phyloP scores from a whole-genome alignment of 768 basidiomycete genomes.

The Boletus bicolor region DNA sequence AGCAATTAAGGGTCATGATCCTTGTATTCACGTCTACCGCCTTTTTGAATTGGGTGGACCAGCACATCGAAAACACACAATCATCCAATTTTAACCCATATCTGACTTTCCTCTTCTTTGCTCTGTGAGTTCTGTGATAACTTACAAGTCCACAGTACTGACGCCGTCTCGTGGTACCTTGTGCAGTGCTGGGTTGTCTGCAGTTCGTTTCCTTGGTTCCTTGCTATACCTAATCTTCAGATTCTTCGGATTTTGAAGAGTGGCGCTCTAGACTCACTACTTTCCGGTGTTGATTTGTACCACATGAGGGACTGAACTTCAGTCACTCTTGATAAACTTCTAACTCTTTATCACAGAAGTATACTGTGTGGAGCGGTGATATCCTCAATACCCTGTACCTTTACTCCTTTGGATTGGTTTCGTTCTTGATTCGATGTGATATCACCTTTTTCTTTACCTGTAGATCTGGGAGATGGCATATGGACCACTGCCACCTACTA shows the following conservation, averaged over 20 bases:
- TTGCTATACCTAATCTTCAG: constrained; percentile 75
- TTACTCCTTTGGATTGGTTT: background rate
- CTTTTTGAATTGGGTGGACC: constrained; percentile 70
- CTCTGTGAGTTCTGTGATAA: constrained; percentile 39
- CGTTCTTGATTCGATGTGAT: background rate
- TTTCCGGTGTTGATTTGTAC: constrained; percentile 6
- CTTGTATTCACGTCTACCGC: constrained; percentile 72
- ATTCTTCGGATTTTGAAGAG: constrained; percentile 55
- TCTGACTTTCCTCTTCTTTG: constrained; percentile 75
- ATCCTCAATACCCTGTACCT: constrained; percentile 15
- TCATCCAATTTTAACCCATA: constrained; percentile 83
- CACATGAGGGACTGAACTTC: background rate
- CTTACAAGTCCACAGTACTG: background rate
- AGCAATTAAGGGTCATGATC: constrained; percentile 54
- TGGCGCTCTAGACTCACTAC: background rate
- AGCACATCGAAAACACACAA: constrained; percentile 48
- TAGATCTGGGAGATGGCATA: constrained; percentile 2
- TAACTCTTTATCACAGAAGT: background rate
- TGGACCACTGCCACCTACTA: background rate
- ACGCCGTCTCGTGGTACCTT: background rate
- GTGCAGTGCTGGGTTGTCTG: constrained; percentile 70
- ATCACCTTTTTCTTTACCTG: background rate
- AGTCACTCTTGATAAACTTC: background rate
- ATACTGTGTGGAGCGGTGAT: constrained; percentile 4
- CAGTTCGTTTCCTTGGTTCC: constrained; percentile 78